phyloP scores from a whole-genome alignment of 164 flowering plant genomes.

The Magnolia officinalis region DNA sequence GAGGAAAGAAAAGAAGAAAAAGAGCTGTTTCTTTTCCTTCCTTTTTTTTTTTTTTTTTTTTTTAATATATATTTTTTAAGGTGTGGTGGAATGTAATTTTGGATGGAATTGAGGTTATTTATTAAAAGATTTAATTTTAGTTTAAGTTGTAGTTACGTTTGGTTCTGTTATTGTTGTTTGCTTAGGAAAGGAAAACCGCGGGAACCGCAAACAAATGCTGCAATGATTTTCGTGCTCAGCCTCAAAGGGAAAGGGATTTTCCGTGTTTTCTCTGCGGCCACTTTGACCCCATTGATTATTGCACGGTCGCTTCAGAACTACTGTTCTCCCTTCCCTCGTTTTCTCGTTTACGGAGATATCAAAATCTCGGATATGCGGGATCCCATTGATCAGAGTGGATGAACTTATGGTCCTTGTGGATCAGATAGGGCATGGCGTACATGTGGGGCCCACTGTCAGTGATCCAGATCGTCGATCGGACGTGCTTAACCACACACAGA shows the following conservation, averaged over 20 bases:
- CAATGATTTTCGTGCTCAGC: not conserved
- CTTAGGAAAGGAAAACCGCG: not conserved
- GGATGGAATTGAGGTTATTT: not conserved
- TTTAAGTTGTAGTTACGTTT: not conserved
- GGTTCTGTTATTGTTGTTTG: not conserved
- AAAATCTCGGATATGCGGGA: not conserved
- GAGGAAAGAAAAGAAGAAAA: not conserved
- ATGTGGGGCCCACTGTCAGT: not conserved
- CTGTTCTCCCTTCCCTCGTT: not conserved
- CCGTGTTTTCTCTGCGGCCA: conserved; percentile 2
- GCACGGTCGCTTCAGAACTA: not conserved
- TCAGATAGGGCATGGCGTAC: not conserved
- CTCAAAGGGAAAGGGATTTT: not conserved
- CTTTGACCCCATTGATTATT: conserved; percentile 5
- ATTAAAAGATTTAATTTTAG: not conserved
- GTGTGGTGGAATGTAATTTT: not conserved
- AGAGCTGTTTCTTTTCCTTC: not conserved
- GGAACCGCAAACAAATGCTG: not conserved
- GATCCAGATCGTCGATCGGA: not conserved
- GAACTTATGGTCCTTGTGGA: not conserved
- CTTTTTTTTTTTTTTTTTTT: not conserved
- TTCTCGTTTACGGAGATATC: not conserved
- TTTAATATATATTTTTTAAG: not conserved
- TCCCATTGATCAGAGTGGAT: not conserved
- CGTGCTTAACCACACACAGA: not conserved